These are phyloP conservation scores for Colletotrichum karsti DNA, from an alignment of 2,329 filamentous ascomycete species.

Conservation along the genomic window DNA sequence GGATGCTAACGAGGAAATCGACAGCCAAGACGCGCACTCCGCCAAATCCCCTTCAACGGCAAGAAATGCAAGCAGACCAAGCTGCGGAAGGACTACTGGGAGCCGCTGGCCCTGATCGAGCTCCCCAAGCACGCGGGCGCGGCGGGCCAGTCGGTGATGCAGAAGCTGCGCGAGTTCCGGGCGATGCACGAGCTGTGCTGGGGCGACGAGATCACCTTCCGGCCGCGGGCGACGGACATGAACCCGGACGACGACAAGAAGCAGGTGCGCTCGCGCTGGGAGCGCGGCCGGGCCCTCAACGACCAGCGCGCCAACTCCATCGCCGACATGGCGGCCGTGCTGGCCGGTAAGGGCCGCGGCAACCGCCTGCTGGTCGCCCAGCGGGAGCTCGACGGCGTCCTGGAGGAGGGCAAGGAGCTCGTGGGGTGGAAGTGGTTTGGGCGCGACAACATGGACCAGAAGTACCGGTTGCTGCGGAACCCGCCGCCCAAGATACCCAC, in stretches of 20 bases:
- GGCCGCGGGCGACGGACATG: constrained; percentile 36
- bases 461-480: constrained; percentile 30
- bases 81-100: constrained; percentile 75
- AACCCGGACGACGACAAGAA: constrained; percentile 31
- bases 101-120: constrained; percentile 66
- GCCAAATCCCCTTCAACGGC: constrained; percentile 71
- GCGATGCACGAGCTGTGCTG: constrained; percentile 70
- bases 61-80: constrained; percentile 72
- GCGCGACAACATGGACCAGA: background rate
- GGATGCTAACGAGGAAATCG: background rate
- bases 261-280: constrained; percentile 44
- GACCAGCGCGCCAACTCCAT: constrained; percentile 69
- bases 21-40: constrained; percentile 55
- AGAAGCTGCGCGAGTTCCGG: constrained; percentile 72
- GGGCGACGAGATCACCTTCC: constrained; percentile 55
- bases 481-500: no score
- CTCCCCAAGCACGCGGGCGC: constrained; percentile 61
- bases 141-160: constrained; percentile 67
- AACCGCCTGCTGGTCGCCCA: constrained; percentile 51
- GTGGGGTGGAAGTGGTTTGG: constrained; percentile 10
- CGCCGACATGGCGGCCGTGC: constrained; percentile 69
- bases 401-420: constrained; percentile 14
- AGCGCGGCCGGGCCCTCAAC: constrained; percentile 62
- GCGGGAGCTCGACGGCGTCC: constrained; percentile 4
- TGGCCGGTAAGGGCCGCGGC: constrained; percentile 59